Evolutionary conservation across 108 stramenopile species (phyloP), one percentile per base, ranked within the genome.

Genomic region (Nitzschia sp.): DNA sequence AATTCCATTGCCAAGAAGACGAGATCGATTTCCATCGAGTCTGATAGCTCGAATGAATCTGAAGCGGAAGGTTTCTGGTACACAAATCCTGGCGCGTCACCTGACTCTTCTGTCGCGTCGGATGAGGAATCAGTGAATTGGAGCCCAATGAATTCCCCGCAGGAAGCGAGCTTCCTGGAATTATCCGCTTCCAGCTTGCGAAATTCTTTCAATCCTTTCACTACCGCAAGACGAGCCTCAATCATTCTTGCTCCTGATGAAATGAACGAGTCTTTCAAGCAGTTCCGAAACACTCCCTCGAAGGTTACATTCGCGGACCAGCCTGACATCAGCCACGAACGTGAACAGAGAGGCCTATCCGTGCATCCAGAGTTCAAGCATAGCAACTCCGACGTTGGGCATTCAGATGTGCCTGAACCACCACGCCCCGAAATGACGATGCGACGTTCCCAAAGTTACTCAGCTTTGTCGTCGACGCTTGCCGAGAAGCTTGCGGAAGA

Each of bases 391-490:
- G 57, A 57, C 34, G 44, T 45, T 4, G 68, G 45, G 0, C 26
- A 45, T 5, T 16, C 21, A 22, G 5, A 19, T 34, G 15, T 30
- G 11, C 44, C 34, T 54, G 8, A n/a, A 3, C 9, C 30, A 54
- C 32, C 21, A 5, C 34, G 65, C 32, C 45, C 6, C 32, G 34
- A 21, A 22, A 52, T 15, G 16, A 55, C 54, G 31, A 73, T 79
- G 66, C 50, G 45, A n/a, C 66, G 81, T 29, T 69, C 70, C 34
- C 66, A 71, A 48, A 86, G 85, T 34, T 89, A 86, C 71, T 84
- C 88, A 22, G 86, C 80, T 8, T 70, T 86, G 54, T 81, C 85
- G 33, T 63, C 69, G 19, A 68, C 71, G 17, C 33, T 58, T 61
- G 58, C 31, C 41, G 59, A 57, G 27, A 46, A 45, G 35, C n/a